Evolutionary conservation across 257 asterid genomes (phyloP).

Genomic region (Ligustrum vulgare): DNA sequence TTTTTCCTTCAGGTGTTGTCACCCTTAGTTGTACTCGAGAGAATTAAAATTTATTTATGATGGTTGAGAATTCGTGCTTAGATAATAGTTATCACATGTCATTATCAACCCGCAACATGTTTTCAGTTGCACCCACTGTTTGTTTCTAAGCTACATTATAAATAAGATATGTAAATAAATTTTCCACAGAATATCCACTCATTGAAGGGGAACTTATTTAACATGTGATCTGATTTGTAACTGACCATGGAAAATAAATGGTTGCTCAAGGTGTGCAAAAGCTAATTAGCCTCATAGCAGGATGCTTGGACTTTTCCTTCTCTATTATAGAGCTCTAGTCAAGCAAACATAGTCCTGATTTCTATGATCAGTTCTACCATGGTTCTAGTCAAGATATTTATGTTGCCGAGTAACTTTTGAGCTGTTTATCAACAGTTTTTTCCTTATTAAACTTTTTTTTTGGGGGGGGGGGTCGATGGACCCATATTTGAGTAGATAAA

Average conservation of each 20-base stretch:
- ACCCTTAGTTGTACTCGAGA: slow-evolving; percentile 8
- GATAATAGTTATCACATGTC: slow-evolving; percentile 7
- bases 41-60: not conserved
- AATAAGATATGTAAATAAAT: not conserved
- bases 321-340: slow-evolving; percentile 12
- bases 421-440: not conserved
- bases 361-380: not conserved
- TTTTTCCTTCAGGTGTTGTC: slow-evolving; percentile 1
- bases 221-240: not conserved
- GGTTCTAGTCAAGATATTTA: not conserved
- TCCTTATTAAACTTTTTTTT: too few species aligned
- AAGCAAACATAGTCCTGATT: not conserved
- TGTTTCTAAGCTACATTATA: slow-evolving; percentile 10
- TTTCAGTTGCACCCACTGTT: slow-evolving; percentile 22
- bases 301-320: slow-evolving; percentile 13
- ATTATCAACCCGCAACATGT: not conserved
- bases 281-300: slow-evolving; percentile 6
- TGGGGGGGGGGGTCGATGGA: not conserved
- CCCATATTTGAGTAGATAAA: slow-evolving; percentile 7
- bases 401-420: not conserved
- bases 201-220: not conserved
- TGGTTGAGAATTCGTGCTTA: not conserved
- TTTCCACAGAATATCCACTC: not conserved
- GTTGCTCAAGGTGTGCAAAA: slow-evolving; percentile 9
- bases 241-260: slow-evolving; percentile 14